phyloP scores from a whole-genome alignment of 495 filamentous ascomycete species.

The Acidiella bohemica region DNA sequence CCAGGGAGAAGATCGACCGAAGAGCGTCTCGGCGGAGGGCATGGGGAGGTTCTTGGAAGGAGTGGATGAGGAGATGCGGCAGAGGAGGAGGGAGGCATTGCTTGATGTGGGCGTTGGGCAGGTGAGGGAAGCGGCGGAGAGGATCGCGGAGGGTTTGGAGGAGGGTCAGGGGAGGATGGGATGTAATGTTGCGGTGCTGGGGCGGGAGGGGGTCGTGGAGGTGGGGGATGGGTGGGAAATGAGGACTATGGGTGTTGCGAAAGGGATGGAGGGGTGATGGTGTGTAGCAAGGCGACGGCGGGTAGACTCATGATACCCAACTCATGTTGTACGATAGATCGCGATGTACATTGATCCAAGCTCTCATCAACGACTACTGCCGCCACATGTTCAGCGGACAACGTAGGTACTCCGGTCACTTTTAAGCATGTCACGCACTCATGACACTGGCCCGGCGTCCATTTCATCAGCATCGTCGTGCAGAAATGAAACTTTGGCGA shows the following conservation, averaged over 20 bases:
- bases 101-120: slow-evolving; percentile 75
- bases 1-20: slow-evolving; percentile 86
- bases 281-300: too few relatives aligned
- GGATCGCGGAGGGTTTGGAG: slow-evolving; percentile 55
- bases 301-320: not conserved
- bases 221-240: slow-evolving; percentile 35
- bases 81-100: slow-evolving; percentile 69
- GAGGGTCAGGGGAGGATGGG: too few relatives aligned
- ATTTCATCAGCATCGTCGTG: not conserved
- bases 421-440: too few relatives aligned
- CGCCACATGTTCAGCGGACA: too few relatives aligned
- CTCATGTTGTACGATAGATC: not conserved
- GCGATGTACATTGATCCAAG: too few relatives aligned
- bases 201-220: slow-evolving; percentile 60
- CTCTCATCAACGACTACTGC: too few relatives aligned
- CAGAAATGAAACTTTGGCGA: too few relatives aligned
- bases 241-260: slow-evolving; percentile 32
- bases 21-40: slow-evolving; percentile 77
- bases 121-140: slow-evolving; percentile 70
- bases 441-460: too few relatives aligned
- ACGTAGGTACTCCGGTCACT: too few relatives aligned
- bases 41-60: slow-evolving; percentile 73
- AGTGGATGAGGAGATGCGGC: slow-evolving; percentile 78
- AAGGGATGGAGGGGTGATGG: too few relatives aligned
- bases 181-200: slow-evolving; percentile 55